Percentiles rank a stretch among this genome's conserved stretches.
Conservation (phyloP, 2,329 filamentous ascomycete species). For the Colletotrichum gloeosporioides region DNA sequence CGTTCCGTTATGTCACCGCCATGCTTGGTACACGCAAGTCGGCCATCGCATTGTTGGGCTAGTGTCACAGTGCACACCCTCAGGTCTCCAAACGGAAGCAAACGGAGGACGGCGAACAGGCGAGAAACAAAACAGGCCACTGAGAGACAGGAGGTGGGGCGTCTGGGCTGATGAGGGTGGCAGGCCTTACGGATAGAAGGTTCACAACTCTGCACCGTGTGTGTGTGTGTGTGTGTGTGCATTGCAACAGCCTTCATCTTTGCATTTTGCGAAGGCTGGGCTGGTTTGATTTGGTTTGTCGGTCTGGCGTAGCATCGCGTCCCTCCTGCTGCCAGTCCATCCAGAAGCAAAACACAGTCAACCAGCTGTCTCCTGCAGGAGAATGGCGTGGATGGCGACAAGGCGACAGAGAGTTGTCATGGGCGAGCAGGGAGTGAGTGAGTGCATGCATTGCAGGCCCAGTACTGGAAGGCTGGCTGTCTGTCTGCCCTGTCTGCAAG, state of each 20-base stretch:
- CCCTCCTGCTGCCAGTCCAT: background rate
- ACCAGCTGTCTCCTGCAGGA: background rate
- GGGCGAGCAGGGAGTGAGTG: background rate
- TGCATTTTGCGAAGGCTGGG: background rate
- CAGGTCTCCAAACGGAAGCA: background rate
- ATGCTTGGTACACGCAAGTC: background rate
- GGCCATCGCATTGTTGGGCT: background rate
- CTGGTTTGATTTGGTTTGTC: background rate
- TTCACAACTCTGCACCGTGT: background rate
- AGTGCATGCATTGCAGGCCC: background rate
- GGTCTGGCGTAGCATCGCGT: constrained; percentile 13
- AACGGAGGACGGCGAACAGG: background rate
- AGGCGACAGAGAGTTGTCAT: background rate
- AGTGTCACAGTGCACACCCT: background rate
- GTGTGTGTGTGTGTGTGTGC: background rate
- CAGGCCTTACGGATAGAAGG: background rate
- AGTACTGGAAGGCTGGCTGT: background rate
- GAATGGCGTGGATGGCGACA: background rate
- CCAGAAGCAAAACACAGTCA: background rate
- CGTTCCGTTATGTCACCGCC: constrained; percentile 6
- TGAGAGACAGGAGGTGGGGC: background rate
- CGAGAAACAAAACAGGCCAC: constrained; percentile 7
- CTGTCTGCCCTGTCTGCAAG: background rate
- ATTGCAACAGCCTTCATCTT: background rate
- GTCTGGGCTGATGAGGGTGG: background rate